phyloP scores from a whole-genome alignment of 768 basidiomycete genomes.

The Boletus coccyginus region DNA sequence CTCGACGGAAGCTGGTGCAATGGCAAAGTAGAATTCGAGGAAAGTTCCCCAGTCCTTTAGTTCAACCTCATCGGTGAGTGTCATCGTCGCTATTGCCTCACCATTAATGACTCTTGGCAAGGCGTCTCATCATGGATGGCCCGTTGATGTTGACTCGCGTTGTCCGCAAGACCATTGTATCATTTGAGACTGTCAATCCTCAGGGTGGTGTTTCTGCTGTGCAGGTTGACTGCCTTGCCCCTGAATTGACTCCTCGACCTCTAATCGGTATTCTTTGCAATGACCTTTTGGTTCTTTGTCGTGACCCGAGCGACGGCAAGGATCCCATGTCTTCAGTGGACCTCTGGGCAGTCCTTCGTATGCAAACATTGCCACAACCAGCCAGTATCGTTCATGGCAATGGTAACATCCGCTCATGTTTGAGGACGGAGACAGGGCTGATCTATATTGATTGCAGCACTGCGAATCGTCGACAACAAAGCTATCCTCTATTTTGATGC shows the following conservation, averaged over 20 bases:
- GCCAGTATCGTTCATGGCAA: conserved; percentile 89
- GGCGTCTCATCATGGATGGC: conserved; percentile 93
- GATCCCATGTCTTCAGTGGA: conserved; percentile 78
- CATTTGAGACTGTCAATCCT: conserved; percentile 76
- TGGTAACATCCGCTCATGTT: conserved; percentile 40
- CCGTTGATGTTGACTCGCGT: conserved; percentile 82
- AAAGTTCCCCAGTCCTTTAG: conserved; percentile 93
- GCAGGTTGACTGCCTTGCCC: conserved; percentile 87
- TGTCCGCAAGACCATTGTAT: conserved; percentile 78
- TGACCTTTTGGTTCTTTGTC: conserved; percentile 88
- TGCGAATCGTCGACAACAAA: conserved; percentile 89
- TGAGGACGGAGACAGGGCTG: conserved; percentile 1
- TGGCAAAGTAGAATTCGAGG: conserved; percentile 90
- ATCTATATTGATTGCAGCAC: conserved; percentile 41
- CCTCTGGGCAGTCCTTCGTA: conserved; percentile 93
- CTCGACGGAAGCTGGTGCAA: conserved; percentile 82
- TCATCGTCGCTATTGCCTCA: not conserved
- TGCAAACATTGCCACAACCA: conserved; percentile 91
- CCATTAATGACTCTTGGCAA: conserved; percentile 28
- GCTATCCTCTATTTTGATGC: conserved; percentile 89
- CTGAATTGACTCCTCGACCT: conserved; percentile 77
- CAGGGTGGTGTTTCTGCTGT: conserved; percentile 78
- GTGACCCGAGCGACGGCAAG: conserved; percentile 78
- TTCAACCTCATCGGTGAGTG: conserved; percentile 90
- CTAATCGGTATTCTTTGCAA: conserved; percentile 86